phyloP scores from a whole-genome alignment of 2,329 filamentous ascomycete genomes.

The Claviceps sp. region DNA sequence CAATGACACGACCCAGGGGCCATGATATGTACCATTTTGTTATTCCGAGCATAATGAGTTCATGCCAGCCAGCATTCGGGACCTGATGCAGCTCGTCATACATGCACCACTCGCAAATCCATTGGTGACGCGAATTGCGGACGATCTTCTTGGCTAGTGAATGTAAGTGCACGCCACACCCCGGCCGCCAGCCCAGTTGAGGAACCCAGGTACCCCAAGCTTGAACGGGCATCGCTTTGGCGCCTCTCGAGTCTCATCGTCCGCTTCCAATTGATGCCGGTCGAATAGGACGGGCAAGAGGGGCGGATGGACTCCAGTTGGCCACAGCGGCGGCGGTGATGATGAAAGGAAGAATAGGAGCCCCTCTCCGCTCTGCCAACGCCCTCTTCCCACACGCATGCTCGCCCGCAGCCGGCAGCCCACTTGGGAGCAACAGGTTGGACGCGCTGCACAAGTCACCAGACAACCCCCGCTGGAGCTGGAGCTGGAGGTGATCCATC shows the following conservation, averaged over 20 bases:
- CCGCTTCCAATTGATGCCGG: not conserved
- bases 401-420: not conserved
- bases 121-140: not conserved
- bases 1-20: not conserved
- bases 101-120: not conserved
- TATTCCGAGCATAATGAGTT: not conserved
- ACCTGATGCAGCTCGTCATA: not conserved
- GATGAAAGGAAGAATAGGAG: not conserved
- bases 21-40: not conserved
- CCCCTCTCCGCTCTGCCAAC: not conserved
- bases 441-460: constrained; percentile 1
- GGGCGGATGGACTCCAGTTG: not conserved
- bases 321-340: not conserved
- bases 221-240: constrained; percentile 1
- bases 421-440: not conserved
- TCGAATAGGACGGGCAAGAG: not conserved
- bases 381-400: not conserved
- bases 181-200: not conserved
- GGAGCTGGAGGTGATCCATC: not conserved
- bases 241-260: not conserved
- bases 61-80: not conserved
- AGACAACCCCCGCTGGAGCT: not conserved
- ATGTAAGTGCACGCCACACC: not conserved
- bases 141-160: not conserved
- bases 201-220: constrained; percentile 1